A percentile compares a stretch with the other conserved stretches of the same genome.
These are phyloP conservation scores for Fraxinus nigra DNA, from an alignment of 305 asterid genomes.

Conservation along the genomic window DNA sequence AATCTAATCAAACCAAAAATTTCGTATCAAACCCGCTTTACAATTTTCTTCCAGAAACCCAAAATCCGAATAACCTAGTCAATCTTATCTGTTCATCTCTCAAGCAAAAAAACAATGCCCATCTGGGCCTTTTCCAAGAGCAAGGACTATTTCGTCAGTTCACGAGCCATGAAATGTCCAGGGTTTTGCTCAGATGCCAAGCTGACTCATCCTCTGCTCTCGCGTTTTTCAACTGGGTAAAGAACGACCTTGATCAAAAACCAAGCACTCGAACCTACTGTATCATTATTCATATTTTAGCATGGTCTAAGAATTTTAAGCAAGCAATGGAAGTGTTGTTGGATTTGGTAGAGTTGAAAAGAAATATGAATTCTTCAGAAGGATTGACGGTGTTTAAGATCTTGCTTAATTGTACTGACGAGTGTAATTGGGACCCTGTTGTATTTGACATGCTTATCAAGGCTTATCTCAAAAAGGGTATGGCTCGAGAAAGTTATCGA, in stretches of 20 bases:
- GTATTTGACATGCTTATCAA: constrained; percentile 85
- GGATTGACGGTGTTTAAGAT: constrained; percentile 38
- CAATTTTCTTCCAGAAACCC: constrained; percentile 59
- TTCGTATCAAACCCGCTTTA: constrained; percentile 49
- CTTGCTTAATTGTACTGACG: constrained; percentile 41
- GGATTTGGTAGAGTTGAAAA: constrained; percentile 48
- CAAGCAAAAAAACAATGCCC: constrained; percentile 37
- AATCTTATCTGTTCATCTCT: constrained; percentile 51
- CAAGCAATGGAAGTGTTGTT: constrained; percentile 60
- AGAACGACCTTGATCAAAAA: constrained; percentile 36
- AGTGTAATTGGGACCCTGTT: constrained; percentile 80
- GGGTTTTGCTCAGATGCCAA: constrained; percentile 75
- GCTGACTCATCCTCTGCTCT: constrained; percentile 62
- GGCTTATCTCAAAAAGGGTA: constrained; percentile 63
- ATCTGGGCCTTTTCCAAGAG: constrained; percentile 39
- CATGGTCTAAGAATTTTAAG: constrained; percentile 58
- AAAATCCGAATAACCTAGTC: constrained; percentile 72
- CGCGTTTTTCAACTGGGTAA: constrained; percentile 71
- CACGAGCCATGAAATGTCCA: constrained; percentile 57
- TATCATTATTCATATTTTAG: constrained; percentile 61
- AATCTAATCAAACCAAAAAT: constrained; percentile 19
- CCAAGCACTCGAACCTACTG: constrained; percentile 47
- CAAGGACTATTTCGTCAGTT: constrained; percentile 48
- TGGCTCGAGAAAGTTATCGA: constrained; percentile 53
- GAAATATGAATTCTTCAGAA: constrained; percentile 19